Evolutionary conservation across 2,329 filamentous ascomycete species (phyloP), one percentile per base, ranked within the genome.

Genomic region (Scortechinia acanthostroma): DNA sequence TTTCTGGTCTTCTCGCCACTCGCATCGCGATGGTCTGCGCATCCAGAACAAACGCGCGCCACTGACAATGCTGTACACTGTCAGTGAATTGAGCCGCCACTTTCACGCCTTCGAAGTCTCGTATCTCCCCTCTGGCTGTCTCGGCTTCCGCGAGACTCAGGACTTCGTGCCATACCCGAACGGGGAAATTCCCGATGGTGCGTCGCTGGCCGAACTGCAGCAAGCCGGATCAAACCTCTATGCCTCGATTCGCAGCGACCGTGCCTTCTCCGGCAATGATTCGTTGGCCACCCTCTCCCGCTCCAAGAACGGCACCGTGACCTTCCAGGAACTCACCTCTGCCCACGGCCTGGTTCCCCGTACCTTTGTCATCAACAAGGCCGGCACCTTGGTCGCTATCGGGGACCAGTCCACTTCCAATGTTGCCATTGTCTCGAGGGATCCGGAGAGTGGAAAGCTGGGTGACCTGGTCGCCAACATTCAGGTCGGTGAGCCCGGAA

Each of bases 211-310:
- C 21, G 77, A 80, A 56, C 64, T 81, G n/a, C 64, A 66, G 42
- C 59, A 79, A 4, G 57, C 52, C 21, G 76, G 73, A 52, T 69
- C 72, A 51, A 80, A 76, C 58, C 52, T 84, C 35, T 71, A 83
- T 56, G 73, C 73, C 5, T 73, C 74, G 15, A 86, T 86, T 65
- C 73, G 82, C 46, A 74, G 76, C 49, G 78, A 81, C 56, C 65
- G 73, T 48, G 68, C 74, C 2, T 83, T 80, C n/a, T 51, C 63
- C 2, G 58, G 71, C 42, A 68, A 75, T 35, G 77, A 81, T 57
- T 76, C 79, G 0, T 59, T 83, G 19, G 69, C 71, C 1, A 74
- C 70, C 1, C 82, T 73, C 58, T 46, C 60, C 2, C 57, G 68
- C 44, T 25, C 57, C 1, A 51, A 57, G 1, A 62, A 73, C 16